phyloP scores from a whole-genome alignment of 1,284 basidiomycete genomes.

The Gastroboletus turbinatus region DNA sequence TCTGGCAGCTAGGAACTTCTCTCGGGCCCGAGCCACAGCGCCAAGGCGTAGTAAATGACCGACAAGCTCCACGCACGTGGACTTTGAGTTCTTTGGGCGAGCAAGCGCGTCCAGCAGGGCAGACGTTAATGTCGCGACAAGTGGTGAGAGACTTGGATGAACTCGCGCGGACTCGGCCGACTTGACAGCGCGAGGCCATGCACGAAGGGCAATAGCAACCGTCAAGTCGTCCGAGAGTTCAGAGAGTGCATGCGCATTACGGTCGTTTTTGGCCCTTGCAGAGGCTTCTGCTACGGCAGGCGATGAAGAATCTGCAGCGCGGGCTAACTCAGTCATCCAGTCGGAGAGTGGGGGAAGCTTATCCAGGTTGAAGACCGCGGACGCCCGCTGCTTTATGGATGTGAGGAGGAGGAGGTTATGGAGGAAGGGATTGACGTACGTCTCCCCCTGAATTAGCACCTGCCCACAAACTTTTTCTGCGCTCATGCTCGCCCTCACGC shows the following conservation, averaged over 20 bases:
- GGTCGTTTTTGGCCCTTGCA: slow-evolving; percentile 69
- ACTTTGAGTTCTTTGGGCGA: slow-evolving; percentile 77
- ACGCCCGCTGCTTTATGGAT: slow-evolving; percentile 35
- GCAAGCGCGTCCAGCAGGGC: slow-evolving; percentile 77
- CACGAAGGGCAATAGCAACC: slow-evolving; percentile 86
- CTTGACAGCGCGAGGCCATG: slow-evolving; percentile 85
- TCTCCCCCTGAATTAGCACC: slow-evolving; percentile 55
- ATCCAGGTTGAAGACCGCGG: slow-evolving; percentile 34
- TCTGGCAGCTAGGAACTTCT: slow-evolving; percentile 81
- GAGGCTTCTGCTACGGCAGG: slow-evolving; percentile 23
- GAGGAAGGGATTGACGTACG: slow-evolving; percentile 40
- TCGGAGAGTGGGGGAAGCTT: slow-evolving; percentile 57
- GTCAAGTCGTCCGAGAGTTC: slow-evolving; percentile 92
- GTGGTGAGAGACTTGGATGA: slow-evolving; percentile 60
- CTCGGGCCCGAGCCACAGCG: slow-evolving; percentile 77
- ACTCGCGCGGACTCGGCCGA: slow-evolving; percentile 83
- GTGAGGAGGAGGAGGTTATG: slow-evolving; percentile 20
- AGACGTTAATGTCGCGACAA: slow-evolving; percentile 70
- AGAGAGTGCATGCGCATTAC: slow-evolving; percentile 81
- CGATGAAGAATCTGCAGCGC: slow-evolving; percentile 30
- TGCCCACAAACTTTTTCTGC: slow-evolving; percentile 79
- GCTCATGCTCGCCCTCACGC: slow-evolving; percentile 87
- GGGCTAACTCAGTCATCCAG: slow-evolving; percentile 67
- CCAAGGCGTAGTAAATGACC: slow-evolving; percentile 73
- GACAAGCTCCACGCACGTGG: slow-evolving; percentile 70